Evolutionary conservation across 140 eudicot species (phyloP), one percentile per base, ranked within the genome.

Genomic region (Erigeron philadelphicus): DNA sequence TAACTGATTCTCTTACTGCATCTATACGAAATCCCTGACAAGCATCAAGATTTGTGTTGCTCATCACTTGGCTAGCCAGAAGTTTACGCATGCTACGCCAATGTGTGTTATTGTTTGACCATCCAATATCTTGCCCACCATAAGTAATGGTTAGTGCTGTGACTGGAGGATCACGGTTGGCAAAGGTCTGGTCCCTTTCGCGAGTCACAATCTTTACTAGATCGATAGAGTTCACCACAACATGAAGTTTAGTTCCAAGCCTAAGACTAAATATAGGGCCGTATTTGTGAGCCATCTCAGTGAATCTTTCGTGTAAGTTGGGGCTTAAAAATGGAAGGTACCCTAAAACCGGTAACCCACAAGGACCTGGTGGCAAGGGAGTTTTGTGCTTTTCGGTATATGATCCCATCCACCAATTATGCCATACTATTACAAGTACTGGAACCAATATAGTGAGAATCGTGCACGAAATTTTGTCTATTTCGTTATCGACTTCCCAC

Each of bases 51-150:
- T 55, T 72, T 9, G 77, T 31, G 10, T 11, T 62, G 38, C 77
- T 55, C 54, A 61, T 42, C 16, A 72, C 13, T 54, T 72, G 63
- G 18, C 55, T 72, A 15, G 40, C 72, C 23, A 67, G 54, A 8
- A 74, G 58, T 41, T 65, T 74, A 38, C 75, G 59, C 62, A 76
- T 63, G 47, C 59, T 61, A 10, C 75, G 56, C 80, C 80, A 76
- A 7, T 71, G 75, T 19, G 61, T 11, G 4, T 56, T 71, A 31
- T 69, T 47, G 67, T 63, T 62, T 9, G 75, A 66, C 71, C 71
- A 76, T 3, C 21, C 56, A 11, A 76, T 23, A 50, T 69, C 75
- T 8, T 12, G 12, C 5, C 35, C 75, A 9, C 58, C 75, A 25
- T 76, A 44, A 11, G 67, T 19, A 8, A 53, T 6, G 18, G 61